phyloP scores from a whole-genome alignment of 345 rosid species.

The Eutrema japonicum region DNA sequence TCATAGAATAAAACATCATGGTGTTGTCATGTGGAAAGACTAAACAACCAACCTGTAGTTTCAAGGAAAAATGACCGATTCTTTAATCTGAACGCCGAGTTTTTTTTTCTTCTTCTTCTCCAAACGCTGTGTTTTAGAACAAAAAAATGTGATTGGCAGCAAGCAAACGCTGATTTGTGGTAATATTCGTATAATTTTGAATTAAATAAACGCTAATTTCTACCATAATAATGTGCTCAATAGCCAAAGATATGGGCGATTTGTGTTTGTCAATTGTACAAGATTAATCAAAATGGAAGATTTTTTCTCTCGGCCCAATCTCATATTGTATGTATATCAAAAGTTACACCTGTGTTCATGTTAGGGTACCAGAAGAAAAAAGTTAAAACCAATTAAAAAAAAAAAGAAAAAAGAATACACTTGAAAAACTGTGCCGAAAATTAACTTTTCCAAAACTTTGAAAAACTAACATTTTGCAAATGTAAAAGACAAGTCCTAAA shows the following conservation, averaged over 20 bases:
- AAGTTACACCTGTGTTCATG: background rate
- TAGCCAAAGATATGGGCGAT: background rate
- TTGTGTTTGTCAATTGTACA: background rate
- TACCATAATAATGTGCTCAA: background rate
- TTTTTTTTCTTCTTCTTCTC: background rate
- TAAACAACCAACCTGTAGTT: slow-evolving; percentile 25
- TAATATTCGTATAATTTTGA: too few species aligned
- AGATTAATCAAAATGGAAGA: background rate
- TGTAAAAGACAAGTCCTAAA: background rate
- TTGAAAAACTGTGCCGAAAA: background rate
- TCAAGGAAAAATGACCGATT: background rate
- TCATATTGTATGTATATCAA: background rate
- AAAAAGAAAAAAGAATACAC: background rate
- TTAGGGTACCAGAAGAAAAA: background rate
- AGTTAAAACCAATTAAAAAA: too few species aligned
- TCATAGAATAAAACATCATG: slow-evolving; percentile 6
- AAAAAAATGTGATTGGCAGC: background rate
- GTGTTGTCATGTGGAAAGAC: background rate
- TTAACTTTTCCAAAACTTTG: slow-evolving; percentile 1
- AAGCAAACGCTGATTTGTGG: background rate
- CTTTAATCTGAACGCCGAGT: background rate
- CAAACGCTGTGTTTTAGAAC: slow-evolving; percentile 14
- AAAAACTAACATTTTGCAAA: background rate
- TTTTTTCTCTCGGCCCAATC: background rate
- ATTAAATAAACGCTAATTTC: background rate